Percentiles rank a stretch among this genome's conserved stretches.
phyloP scores from a whole-genome alignment of 768 basidiomycete genomes.

The Leccinellum luteum region DNA sequence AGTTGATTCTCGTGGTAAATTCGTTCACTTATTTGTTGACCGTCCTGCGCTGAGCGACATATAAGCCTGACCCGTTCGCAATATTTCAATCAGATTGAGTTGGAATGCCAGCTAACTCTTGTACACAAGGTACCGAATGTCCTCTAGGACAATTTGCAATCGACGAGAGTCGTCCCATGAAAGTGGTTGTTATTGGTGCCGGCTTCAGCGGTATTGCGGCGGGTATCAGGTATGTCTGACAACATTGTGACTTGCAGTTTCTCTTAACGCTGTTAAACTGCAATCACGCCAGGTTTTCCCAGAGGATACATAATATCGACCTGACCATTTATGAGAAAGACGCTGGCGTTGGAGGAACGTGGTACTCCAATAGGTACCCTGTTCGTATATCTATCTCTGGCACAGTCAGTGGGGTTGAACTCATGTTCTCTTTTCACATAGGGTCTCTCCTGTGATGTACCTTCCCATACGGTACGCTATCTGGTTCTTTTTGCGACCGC shows the following conservation, averaged over 20 bases:
- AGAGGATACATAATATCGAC: constrained; percentile 40
- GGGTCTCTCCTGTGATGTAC: constrained; percentile 61
- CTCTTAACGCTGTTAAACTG: background rate
- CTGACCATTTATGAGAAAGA: constrained; percentile 60
- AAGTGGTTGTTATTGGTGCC: background rate
- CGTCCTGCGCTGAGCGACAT: no score
- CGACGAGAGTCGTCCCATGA: background rate
- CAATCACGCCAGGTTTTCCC: background rate
- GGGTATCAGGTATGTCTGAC: background rate
- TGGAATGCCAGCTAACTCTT: no score
- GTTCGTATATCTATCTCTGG: constrained; percentile 25
- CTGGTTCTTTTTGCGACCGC: background rate
- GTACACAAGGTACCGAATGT: background rate
- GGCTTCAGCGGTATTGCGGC: background rate
- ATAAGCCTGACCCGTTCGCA: no score
- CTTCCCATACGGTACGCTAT: constrained; percentile 48
- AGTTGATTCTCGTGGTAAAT: no score
- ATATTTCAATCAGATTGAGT: no score
- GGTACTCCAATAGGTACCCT: constrained; percentile 56
- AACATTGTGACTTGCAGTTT: background rate
- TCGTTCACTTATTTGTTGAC: no score
- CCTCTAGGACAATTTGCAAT: background rate
- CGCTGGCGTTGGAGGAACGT: constrained; percentile 59
- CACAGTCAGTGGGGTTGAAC: background rate
- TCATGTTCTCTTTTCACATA: constrained; percentile 15